A percentile compares a stretch with the other conserved stretches of the same genome.
Conservation (phyloP, 2,329 filamentous ascomycete species). For the Rhinocladiella mackenziei region DNA sequence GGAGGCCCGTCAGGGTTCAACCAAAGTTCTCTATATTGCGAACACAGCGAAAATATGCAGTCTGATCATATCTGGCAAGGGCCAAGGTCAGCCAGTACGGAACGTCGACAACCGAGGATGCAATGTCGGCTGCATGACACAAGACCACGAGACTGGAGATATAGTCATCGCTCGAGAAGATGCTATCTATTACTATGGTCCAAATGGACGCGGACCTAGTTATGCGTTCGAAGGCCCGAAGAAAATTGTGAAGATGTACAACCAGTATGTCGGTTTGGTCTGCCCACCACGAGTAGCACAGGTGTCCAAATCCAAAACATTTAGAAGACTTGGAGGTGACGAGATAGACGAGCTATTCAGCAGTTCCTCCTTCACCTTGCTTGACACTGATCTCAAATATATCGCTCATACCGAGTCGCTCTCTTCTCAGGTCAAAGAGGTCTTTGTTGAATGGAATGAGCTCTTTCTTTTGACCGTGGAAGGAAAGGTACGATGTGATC, state of each 20-base stretch:
- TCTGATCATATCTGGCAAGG: slow-evolving; percentile 78
- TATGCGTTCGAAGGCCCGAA: slow-evolving; percentile 91
- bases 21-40: slow-evolving; percentile 82
- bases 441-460: slow-evolving; percentile 87
- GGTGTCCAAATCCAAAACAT: slow-evolving; percentile 54
- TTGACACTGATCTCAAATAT: slow-evolving; percentile 89
- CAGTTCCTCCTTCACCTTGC: slow-evolving; percentile 79
- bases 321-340: slow-evolving; percentile 69
- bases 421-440: slow-evolving; percentile 69
- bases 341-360: slow-evolving; percentile 76
- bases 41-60: slow-evolving; percentile 86
- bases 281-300: slow-evolving; percentile 66
- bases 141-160: slow-evolving; percentile 73
- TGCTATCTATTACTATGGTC: slow-evolving; percentile 88
- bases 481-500: slow-evolving; percentile 65
- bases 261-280: slow-evolving; percentile 81
- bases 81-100: slow-evolving; percentile 82
- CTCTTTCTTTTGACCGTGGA: slow-evolving; percentile 87
- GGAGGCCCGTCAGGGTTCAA: slow-evolving; percentile 62
- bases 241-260: slow-evolving; percentile 71
- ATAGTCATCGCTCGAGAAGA: slow-evolving; percentile 91
- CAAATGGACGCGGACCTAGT: slow-evolving; percentile 78
- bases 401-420: slow-evolving; percentile 85
- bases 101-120: slow-evolving; percentile 87
- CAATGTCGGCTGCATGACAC: slow-evolving; percentile 89